phyloP scores from a whole-genome alignment of 176 grass and related monocot genomes.

The Hordeum marinum region DNA sequence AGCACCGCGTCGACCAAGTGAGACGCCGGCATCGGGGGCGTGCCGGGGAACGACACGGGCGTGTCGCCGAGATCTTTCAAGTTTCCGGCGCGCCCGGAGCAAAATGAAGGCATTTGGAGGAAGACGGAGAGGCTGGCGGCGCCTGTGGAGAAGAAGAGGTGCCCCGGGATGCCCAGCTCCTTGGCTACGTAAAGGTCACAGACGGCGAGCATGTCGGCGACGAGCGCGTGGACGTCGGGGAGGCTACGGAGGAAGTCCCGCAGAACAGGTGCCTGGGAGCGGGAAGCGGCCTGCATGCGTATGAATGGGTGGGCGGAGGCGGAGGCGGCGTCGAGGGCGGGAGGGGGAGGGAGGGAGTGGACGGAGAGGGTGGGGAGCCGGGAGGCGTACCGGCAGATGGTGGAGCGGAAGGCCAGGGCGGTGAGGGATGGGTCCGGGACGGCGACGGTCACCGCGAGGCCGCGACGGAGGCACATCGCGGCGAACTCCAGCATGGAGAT shows the following conservation, averaged over 20 bases:
- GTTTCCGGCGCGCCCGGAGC: not conserved
- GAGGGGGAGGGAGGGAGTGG: constrained; percentile 16
- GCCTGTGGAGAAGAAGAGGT: constrained; percentile 35
- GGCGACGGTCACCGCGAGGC: constrained; percentile 26
- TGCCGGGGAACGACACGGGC: constrained; percentile 33
- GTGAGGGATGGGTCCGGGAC: not conserved
- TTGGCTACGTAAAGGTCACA: constrained; percentile 32
- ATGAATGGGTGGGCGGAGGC: not conserved
- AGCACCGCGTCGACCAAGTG: constrained; percentile 25
- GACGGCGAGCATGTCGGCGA: constrained; percentile 45
- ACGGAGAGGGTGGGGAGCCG: constrained; percentile 27
- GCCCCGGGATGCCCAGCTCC: constrained; percentile 19
- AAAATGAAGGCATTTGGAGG: constrained; percentile 27
- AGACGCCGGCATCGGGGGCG: constrained; percentile 30
- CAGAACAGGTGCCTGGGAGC: constrained; percentile 11
- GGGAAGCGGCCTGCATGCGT: constrained; percentile 1
- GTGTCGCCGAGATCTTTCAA: constrained; percentile 33
- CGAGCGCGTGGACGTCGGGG: constrained; percentile 26
- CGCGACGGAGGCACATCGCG: constrained; percentile 10
- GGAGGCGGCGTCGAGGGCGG: not conserved
- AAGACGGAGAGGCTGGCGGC: constrained; percentile 33
- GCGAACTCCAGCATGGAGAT: constrained; percentile 41
- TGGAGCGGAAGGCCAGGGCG: not conserved
- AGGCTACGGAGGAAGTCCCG: constrained; percentile 17
- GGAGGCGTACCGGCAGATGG: not conserved